Conservation (phyloP, 257 asterid species). For the Solanum megistacrolobum region DNA sequence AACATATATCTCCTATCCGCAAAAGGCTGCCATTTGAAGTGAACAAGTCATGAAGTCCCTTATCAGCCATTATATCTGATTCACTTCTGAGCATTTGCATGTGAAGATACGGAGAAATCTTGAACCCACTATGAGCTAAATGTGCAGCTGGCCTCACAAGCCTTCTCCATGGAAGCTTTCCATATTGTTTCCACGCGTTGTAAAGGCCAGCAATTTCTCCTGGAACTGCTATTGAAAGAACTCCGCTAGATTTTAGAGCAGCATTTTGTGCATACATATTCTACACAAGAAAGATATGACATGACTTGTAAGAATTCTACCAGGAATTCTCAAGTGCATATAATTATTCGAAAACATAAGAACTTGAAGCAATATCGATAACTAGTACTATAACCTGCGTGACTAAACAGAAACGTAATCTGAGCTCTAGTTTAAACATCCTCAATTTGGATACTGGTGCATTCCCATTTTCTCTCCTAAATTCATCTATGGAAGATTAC, state of each 20-base stretch:
- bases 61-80: conserved; percentile 28
- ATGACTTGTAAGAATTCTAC: background rate
- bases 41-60: conserved; percentile 43
- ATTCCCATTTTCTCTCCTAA: no score
- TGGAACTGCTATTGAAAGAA: conserved; percentile 59
- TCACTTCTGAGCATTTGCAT: conserved; percentile 36
- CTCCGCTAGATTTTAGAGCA: conserved; percentile 29
- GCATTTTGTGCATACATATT: conserved; percentile 42
- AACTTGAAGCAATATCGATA: background rate
- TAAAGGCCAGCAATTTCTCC: conserved; percentile 65
- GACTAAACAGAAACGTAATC: no score
- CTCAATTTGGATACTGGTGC: no score
- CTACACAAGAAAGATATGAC: conserved; percentile 11
- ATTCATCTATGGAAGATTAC: no score
- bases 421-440: no score
- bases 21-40: conserved; percentile 41
- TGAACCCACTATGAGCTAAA: conserved; percentile 46
- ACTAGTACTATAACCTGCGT: background rate
- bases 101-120: conserved; percentile 41
- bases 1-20: conserved; percentile 34
- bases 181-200: conserved; percentile 45
- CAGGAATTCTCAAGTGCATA: background rate
- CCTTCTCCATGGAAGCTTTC: conserved; percentile 44
- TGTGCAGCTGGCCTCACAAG: conserved; percentile 49
- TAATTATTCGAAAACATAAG: background rate